Evolutionary conservation across 352 stramenopile genomes (phyloP).

Genomic region (Globisporangium acanthophoron): DNA sequence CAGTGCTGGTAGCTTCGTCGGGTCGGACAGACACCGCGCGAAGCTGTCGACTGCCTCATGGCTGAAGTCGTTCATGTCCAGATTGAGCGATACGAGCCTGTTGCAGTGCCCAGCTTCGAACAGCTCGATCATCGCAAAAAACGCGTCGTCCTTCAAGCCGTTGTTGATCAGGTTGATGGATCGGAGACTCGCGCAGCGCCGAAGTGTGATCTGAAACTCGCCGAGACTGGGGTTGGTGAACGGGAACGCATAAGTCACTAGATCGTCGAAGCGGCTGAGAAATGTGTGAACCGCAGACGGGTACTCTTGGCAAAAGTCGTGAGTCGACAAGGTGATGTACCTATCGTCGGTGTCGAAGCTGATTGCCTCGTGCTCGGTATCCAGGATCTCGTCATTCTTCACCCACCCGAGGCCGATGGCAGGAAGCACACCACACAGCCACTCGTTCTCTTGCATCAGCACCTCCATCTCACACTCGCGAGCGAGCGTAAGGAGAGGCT

Average conservation of each 20-base stretch:
- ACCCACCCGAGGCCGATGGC: conserved; percentile 4
- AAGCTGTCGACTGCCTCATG: too few relatives aligned
- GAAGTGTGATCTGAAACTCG: neutral
- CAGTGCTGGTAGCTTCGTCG: too few relatives aligned
- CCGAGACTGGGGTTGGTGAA: neutral
- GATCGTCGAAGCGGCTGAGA: conserved; percentile 1
- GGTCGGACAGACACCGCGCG: too few relatives aligned
- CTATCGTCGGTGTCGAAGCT: neutral
- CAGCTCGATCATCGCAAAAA: neutral
- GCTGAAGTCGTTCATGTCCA: too few relatives aligned
- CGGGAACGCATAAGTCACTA: neutral
- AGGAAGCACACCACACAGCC: conserved; percentile 3
- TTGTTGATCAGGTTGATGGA: conserved; percentile 1
- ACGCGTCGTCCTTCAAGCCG: neutral
- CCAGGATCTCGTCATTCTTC: neutral
- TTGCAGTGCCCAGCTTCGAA: conserved; percentile 36
- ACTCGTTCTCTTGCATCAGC: neutral
- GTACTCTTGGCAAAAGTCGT: too few relatives aligned
- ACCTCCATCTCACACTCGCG: conserved; percentile 2
- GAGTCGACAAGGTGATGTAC: neutral
- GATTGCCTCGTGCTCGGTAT: neutral
- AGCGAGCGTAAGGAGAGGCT: neutral
- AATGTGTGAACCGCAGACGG: neutral
- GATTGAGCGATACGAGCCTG: conserved; percentile 61
- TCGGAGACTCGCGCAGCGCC: conserved; percentile 1